These are phyloP conservation scores for Quercus phellos DNA, from an alignment of 331 rosid genomes.

Conservation along the genomic window DNA sequence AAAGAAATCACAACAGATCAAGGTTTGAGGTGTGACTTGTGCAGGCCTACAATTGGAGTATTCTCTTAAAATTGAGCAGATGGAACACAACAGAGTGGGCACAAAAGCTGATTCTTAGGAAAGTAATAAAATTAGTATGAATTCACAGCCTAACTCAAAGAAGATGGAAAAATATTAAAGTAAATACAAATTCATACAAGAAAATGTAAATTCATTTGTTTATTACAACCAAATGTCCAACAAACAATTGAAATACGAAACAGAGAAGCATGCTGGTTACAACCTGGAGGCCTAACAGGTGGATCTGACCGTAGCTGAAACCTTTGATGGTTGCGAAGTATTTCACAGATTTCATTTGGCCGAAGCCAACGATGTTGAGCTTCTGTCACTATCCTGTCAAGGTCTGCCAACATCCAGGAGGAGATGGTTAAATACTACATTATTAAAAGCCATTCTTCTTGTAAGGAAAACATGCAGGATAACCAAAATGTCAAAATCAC, in stretches of 20 bases:
- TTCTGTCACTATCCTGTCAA: conserved; percentile 49
- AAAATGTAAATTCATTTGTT: background rate
- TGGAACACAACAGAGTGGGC: background rate
- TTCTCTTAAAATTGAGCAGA: background rate
- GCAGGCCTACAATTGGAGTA: background rate
- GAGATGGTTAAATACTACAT: background rate
- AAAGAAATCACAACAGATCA: background rate
- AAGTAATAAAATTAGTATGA: background rate
- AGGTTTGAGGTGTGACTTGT: background rate
- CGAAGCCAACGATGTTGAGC: conserved; percentile 70
- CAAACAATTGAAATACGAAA: background rate
- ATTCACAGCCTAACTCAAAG: background rate
- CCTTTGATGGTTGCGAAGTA: conserved; percentile 53
- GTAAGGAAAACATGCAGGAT: background rate
- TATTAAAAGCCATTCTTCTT: background rate
- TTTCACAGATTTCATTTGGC: conserved; percentile 66
- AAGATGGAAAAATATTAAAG: background rate
- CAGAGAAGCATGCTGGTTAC: background rate
- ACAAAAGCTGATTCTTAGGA: background rate
- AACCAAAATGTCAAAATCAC: background rate
- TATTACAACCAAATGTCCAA: background rate
- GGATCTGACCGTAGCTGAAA: conserved; percentile 55
- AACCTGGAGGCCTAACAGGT: conserved; percentile 65
- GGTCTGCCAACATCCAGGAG: conserved; percentile 31
- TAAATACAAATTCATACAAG: background rate